These are phyloP conservation scores for Xerocomus amazonicus DNA, from an alignment of 1,284 basidiomycete genomes.

Conservation along the genomic window DNA sequence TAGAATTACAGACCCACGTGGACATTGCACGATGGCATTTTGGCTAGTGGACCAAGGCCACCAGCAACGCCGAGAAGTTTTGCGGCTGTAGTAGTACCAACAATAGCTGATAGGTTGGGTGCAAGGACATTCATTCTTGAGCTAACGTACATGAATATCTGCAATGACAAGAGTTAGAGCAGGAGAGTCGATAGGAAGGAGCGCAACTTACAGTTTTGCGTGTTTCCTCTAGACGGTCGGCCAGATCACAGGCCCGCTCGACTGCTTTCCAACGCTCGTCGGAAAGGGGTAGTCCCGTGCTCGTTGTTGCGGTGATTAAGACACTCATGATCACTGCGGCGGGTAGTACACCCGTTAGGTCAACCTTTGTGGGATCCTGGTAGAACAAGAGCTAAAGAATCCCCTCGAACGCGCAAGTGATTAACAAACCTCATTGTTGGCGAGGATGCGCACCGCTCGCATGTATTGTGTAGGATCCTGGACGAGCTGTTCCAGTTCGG, in stretches of 20 bases:
- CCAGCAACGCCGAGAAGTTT: conserved; percentile 98
- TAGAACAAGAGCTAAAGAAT: conserved; percentile 1
- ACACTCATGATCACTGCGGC: conserved; percentile 97
- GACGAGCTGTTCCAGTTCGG: conserved; percentile 94
- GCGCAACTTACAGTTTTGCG: conserved; percentile 65
- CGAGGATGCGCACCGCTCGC: conserved; percentile 84
- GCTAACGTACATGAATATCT: conserved; percentile 99
- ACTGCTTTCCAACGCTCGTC: conserved; percentile 78
- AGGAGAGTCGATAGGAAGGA: conserved; percentile 5
- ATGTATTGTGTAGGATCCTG: conserved; percentile 92
- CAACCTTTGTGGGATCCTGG: conserved; percentile 80
- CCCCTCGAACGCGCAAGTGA: background rate
- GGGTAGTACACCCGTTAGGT: conserved; percentile 77
- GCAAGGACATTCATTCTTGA: conserved; percentile 98
- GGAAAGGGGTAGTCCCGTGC: conserved; percentile 72
- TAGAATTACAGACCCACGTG: conserved; percentile 57
- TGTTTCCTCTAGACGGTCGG: conserved; percentile 83
- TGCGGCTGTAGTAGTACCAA: conserved; percentile 96
- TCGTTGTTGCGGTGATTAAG: conserved; percentile 91
- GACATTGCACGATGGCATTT: conserved; percentile 95
- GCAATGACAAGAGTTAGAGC: conserved; percentile 11
- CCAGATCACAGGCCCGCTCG: conserved; percentile 82
- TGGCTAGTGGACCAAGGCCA: conserved; percentile 84
- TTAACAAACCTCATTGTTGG: conserved; percentile 69
- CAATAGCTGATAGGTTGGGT: conserved; percentile 96